Conservation (phyloP, 768 basidiomycete species). For the Lactarius psammicola region DNA sequence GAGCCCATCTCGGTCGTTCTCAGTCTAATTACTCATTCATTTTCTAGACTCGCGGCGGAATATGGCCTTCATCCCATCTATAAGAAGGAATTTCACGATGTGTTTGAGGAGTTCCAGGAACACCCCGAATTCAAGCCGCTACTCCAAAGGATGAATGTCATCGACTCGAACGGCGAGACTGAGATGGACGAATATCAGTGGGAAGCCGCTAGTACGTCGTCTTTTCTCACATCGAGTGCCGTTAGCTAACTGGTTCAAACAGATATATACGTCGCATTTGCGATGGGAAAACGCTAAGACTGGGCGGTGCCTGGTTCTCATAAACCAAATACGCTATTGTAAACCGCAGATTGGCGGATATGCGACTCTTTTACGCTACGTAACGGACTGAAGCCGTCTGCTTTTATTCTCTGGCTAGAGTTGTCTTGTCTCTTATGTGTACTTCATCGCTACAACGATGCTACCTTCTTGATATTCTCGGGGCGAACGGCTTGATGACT, state of each 20-base stretch:
- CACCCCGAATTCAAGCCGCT: constrained; percentile 80
- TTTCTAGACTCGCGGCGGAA: constrained; percentile 72
- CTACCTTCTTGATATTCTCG: constrained; percentile 1
- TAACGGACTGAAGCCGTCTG: constrained; percentile 12
- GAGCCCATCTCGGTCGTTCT: constrained; percentile 31
- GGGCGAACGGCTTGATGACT: not conserved
- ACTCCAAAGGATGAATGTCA: constrained; percentile 87
- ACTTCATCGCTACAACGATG: constrained; percentile 3
- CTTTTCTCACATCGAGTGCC: constrained; percentile 1
- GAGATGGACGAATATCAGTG: constrained; percentile 94
- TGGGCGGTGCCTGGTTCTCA: constrained; percentile 10
- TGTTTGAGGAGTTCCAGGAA: constrained; percentile 79
- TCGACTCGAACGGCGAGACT: constrained; percentile 81
- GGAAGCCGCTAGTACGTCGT: constrained; percentile 93
- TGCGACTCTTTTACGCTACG: constrained; percentile 7
- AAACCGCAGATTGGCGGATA: constrained; percentile 9
- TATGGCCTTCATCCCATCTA: constrained; percentile 74
- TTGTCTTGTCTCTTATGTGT: constrained; percentile 5
- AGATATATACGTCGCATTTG: constrained; percentile 96
- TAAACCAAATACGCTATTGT: constrained; percentile 12
- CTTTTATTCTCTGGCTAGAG: not conserved
- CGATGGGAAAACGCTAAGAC: constrained; percentile 66
- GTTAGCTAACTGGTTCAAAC: constrained; percentile 22
- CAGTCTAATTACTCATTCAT: constrained; percentile 14
- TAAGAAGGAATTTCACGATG: constrained; percentile 86